Conservation (phyloP, 139 green algal genomes). For the Zygnema cylindricum region DNA sequence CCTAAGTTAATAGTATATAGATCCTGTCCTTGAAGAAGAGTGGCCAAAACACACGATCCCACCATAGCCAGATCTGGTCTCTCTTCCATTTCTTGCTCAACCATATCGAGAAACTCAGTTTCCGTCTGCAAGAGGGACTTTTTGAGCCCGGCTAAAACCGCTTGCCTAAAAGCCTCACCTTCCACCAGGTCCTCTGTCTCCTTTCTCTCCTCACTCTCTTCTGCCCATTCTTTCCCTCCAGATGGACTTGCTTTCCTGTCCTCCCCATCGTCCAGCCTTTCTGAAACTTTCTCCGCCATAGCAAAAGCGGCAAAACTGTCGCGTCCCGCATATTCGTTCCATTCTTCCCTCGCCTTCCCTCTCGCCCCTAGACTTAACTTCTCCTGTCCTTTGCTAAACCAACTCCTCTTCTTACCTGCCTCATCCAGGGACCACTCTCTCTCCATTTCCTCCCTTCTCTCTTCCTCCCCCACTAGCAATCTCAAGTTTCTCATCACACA, state of each 20-base stretch:
- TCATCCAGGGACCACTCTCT: not conserved
- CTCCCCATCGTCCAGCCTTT: not conserved
- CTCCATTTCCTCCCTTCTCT: too few relatives aligned
- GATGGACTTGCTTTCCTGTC: not conserved
- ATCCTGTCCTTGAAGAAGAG: conserved; percentile 42
- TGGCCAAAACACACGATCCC: conserved; percentile 38
- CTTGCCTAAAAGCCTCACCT: conserved; percentile 29
- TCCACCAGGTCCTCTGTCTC: not conserved
- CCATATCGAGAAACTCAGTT: conserved; percentile 39
- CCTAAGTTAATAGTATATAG: conserved; percentile 51
- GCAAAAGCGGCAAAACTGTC: not conserved
- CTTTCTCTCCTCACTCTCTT: not conserved
- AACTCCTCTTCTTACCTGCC: not conserved
- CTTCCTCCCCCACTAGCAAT: conserved; percentile 36
- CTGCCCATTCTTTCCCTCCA: not conserved
- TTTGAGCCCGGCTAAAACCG: conserved; percentile 26
- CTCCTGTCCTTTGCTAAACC: not conserved
- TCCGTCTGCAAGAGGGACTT: conserved; percentile 32
- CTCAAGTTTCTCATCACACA: conserved; percentile 30
- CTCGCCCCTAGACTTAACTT: not conserved
- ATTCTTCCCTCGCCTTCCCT: not conserved
- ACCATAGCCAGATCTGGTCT: conserved; percentile 49
- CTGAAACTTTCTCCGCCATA: not conserved
- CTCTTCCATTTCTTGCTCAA: conserved; percentile 55
- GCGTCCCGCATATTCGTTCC: not conserved